Conservation (phyloP, 257 asterid genomes). For the Nicotiana noctiflora region DNA sequence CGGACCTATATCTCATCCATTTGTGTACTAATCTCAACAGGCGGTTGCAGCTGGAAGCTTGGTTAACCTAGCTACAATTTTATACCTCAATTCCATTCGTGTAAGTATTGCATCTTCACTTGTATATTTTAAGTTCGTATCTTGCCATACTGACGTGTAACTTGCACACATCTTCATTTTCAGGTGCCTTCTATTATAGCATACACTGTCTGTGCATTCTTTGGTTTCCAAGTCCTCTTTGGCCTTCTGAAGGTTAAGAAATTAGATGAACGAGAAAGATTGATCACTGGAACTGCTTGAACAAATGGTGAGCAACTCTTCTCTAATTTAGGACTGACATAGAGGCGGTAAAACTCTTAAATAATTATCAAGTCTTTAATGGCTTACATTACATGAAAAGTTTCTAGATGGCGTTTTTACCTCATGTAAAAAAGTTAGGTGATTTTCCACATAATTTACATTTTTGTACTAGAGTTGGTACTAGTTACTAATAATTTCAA, state of each 20-base stretch:
- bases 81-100: conserved; percentile 61
- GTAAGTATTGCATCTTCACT: conserved; percentile 33
- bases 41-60: conserved; percentile 98
- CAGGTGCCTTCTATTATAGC: conserved; percentile 78
- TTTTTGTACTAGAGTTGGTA: not conserved
- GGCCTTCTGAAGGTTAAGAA: conserved; percentile 70
- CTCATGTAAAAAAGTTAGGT: not conserved
- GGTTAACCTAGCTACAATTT: conserved; percentile 78
- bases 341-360: not conserved
- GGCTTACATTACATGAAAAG: not conserved
- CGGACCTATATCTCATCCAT: conserved; percentile 4
- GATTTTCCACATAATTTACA: not conserved
- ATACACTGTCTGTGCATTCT: conserved; percentile 53
- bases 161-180: conserved; percentile 6
- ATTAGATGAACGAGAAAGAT: conserved; percentile 74
- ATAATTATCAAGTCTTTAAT: not conserved
- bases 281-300: conserved; percentile 90
- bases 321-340: not conserved
- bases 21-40: conserved; percentile 34
- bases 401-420: not conserved
- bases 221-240: conserved; percentile 72
- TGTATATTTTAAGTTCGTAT: not conserved
- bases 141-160: not conserved
- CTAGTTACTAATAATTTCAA: not conserved
- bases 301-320: conserved; percentile 24